phyloP scores from a whole-genome alignment of 345 rosid species.

The Dipteronia dyeriana region DNA sequence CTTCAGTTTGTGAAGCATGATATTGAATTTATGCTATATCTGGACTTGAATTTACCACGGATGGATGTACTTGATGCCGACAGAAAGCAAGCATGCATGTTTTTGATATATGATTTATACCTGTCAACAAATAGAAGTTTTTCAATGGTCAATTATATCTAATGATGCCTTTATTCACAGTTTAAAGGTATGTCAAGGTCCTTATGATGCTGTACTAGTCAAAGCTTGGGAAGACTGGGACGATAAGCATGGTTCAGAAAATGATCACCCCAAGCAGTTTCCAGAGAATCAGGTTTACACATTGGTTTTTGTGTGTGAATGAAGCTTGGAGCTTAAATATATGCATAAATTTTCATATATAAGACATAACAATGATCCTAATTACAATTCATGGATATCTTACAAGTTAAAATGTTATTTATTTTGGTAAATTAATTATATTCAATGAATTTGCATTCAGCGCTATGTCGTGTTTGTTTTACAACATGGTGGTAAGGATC shows the following conservation, averaged over 20 bases:
- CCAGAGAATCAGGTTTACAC: constrained; percentile 69
- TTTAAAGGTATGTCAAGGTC: constrained; percentile 83
- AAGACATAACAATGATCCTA: neutral
- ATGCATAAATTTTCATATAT: neutral
- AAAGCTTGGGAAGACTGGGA: constrained; percentile 99
- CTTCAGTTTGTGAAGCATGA: neutral
- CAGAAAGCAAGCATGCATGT: neutral
- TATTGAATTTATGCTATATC: constrained; percentile 7
- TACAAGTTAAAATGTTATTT: neutral
- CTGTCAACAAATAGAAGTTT: neutral
- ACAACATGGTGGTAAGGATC: constrained; percentile 96
- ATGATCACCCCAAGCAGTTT: constrained; percentile 86
- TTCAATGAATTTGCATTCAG: constrained; percentile 44
- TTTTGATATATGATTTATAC: neutral
- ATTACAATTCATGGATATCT: neutral
- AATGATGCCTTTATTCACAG: constrained; percentile 39
- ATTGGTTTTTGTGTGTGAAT: neutral
- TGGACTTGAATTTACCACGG: constrained; percentile 5
- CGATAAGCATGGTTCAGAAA: constrained; percentile 72
- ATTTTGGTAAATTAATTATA: constrained; percentile 17
- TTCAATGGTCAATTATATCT: neutral
- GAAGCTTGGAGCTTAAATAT: neutral
- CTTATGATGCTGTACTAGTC: constrained; percentile 63
- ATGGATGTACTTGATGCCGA: neutral
- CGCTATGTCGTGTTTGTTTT: constrained; percentile 81